These are phyloP conservation scores for Aspergillus funiculosus DNA, from an alignment of 495 filamentous ascomycete genomes.

Conservation along the genomic window DNA sequence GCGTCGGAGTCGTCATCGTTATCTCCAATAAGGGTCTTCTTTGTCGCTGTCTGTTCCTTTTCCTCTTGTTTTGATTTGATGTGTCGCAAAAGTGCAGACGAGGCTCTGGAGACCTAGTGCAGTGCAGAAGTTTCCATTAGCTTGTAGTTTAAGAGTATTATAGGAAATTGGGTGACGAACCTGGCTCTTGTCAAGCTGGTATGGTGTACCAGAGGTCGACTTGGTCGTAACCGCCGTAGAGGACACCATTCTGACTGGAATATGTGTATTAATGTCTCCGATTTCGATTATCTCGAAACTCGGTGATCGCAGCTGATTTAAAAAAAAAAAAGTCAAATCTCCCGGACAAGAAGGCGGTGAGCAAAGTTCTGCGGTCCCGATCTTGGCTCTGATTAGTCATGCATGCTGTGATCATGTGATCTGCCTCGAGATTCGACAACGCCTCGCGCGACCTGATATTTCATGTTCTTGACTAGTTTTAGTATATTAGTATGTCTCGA, in stretches of 20 bases:
- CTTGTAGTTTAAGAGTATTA: not conserved
- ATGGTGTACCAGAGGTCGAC: constrained; percentile 51
- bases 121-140: constrained; percentile 15
- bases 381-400: constrained; percentile 30
- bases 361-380: constrained; percentile 24
- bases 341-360: constrained; percentile 43
- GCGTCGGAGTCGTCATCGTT: constrained; percentile 48
- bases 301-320: constrained; percentile 25
- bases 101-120: constrained; percentile 66
- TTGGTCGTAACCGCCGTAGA: constrained; percentile 48
- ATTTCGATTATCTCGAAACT: constrained; percentile 30
- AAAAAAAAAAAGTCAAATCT: constrained; percentile 31
- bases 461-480: too few relatives aligned
- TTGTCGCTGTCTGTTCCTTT: constrained; percentile 50
- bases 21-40: constrained; percentile 67
- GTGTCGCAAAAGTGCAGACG: constrained; percentile 71
- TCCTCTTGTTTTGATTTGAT: constrained; percentile 61
- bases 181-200: constrained; percentile 60
- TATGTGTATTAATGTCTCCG: constrained; percentile 13
- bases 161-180: constrained; percentile 30
- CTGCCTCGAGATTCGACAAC: not conserved
- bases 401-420: not conserved
- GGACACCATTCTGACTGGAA: constrained; percentile 36
- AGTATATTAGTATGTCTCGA: too few relatives aligned
- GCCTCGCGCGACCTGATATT: not conserved